These are phyloP conservation scores for Sarcodon aspratus DNA, from an alignment of 768 basidiomycete genomes.

Conservation along the genomic window DNA sequence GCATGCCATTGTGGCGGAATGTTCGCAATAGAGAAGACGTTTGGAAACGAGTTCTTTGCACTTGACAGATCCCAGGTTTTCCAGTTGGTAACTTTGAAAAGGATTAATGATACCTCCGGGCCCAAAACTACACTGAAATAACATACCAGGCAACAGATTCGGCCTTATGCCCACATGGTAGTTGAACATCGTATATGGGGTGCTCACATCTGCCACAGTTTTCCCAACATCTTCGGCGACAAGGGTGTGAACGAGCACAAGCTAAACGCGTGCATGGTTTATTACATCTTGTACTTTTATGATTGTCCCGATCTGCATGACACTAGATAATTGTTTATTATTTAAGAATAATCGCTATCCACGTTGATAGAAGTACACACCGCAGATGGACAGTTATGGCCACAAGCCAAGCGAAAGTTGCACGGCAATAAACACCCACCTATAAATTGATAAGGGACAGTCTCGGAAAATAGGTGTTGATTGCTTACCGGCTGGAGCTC, in stretches of 20 bases:
- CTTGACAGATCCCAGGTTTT: constrained; percentile 10
- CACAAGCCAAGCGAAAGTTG: constrained; percentile 15
- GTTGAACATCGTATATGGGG: constrained; percentile 9
- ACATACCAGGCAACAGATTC: constrained; percentile 16
- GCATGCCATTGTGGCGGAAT: constrained; percentile 11
- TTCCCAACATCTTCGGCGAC: constrained; percentile 15
- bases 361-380: constrained; percentile 1
- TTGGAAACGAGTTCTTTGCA: constrained; percentile 16
- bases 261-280: constrained; percentile 11
- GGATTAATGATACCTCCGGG: background rate
- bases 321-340: constrained; percentile 3
- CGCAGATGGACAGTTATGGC: constrained; percentile 18
- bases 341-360: background rate
- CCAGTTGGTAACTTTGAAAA: constrained; percentile 12
- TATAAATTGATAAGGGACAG: constrained; percentile 2
- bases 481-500: constrained; percentile 45
- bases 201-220: constrained; percentile 17
- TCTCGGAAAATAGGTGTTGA: background rate
- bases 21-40: constrained; percentile 19
- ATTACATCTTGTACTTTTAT: constrained; percentile 11
- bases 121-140: background rate
- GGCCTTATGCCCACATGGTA: constrained; percentile 17
- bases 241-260: constrained; percentile 15
- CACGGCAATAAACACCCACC: constrained; percentile 21
- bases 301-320: constrained; percentile 12